Base-by-base conservation (phyloP, 2,329 filamentous ascomycete genomes). In the Akanthomyces lecanii region DNA sequence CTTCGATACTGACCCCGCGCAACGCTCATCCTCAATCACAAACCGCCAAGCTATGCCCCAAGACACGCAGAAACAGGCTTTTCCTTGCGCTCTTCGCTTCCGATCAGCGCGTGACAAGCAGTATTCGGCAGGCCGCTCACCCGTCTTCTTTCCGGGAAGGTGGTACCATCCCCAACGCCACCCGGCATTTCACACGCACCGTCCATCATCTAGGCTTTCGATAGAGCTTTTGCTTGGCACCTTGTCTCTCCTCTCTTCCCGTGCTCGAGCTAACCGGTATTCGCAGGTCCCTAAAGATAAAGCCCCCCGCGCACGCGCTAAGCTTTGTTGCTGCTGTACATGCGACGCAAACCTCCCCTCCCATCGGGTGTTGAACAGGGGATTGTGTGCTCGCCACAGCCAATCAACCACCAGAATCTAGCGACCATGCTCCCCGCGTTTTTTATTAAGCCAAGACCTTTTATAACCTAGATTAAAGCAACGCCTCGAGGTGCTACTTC, bases 101-200 rank as follows among this genome's bases (percentile, higher is more conserved):
- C 3, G 38, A 61, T 53, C 58, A 44, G 48, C 58, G 25, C 16
- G 4, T 25, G 8, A 61, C 58, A 53, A 38, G 8, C 58, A 53
- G 48, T 36, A 61, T 61, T 38, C 16, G 48, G 58, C 36, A 61
- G 58, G 58, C 23, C 58, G 25, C 21, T n/a, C 25, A 14, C 25
- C 33, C 40, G 11, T 28, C 21, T 5, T 52, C 58, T 8, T 51
- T 61, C 48, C 58, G 12, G 58, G 58, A 52, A 53, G 58, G 50
- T 52, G 50, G 36, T 45, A 61, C 36, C 8, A 36, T 18, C 12
- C 21, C 5, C 6, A 10, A 38, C 21, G 21, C 48, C 38, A 53
- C 36, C 38, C 48, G 48, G 48, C 57, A 38, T 53, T 38, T 50
- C 47, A 18, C 21, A 25, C 25, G 56, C 30, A 4, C 12, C 1